Base-by-base conservation (phyloP, 768 basidiomycete genomes). In the button mushroom (Agaricus bisporus) region DNA sequence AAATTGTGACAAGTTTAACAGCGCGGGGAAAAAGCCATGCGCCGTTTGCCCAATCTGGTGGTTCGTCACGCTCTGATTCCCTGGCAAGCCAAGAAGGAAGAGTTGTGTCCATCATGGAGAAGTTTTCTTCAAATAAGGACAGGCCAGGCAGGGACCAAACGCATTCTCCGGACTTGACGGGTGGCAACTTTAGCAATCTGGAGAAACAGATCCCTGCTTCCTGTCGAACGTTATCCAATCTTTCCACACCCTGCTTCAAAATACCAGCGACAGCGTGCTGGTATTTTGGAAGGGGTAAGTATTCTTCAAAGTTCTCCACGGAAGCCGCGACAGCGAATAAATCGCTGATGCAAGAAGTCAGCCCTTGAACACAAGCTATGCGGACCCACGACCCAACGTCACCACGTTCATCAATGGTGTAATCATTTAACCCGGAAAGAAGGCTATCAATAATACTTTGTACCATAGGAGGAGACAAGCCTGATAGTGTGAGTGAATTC, bases 331-430 rank as follows among this genome's bases (percentile, higher is more conserved):
- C 63, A 11, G 66, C 61, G 59, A 87, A 73, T 3, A 91, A 61
- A 22, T 78, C 70, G 60, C 76, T 71, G 41, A 79, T 70, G 54
- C 83, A 68, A 7, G 73, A 69, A 15, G 81, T 74, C 51, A 94
- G 69, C 9, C 86, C 86, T 43, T 74, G 74, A 48, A 94, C 77
- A 61, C 86, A 89, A 2, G 83, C 82, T 6, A 88, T 78, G 57
- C 95, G 88, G 48, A 94, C 79, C 93, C 94, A 97, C 2, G 95
- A 98, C 39, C 95, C 95, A 36, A 99, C 88, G 64, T 99, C 97
- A 4, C 95, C 95, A 59, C 95, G 84, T 64, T 97, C 90, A 64
- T 99, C 95, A 45, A 81, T 83, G 5, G 91, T 88, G 64, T 98
- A 99, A 70, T 99, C 95, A 17, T 81, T 75, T 49, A 99, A 68